phyloP scores from a whole-genome alignment of 192 early-diverging fungal genomes.

The Entomortierella parvispora region DNA sequence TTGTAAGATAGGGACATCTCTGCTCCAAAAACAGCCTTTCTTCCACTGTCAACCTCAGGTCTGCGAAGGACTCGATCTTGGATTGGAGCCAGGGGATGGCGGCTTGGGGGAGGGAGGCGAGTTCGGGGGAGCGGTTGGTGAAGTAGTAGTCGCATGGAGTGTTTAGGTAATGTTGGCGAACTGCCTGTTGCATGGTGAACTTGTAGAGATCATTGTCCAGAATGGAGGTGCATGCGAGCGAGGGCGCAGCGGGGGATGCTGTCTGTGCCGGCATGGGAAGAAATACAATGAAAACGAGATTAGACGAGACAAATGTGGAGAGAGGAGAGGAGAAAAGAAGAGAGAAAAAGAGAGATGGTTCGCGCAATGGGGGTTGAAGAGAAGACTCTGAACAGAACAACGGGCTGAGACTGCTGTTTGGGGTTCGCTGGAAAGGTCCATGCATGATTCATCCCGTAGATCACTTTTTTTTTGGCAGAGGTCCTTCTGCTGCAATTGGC shows the following conservation, averaged over 20 bases:
- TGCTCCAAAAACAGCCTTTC: constrained; percentile 55
- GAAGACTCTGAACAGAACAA: no score
- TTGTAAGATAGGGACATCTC: constrained; percentile 63
- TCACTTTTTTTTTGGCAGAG: no score
- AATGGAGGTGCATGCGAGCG: constrained; percentile 60
- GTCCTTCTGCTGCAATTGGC: no score
- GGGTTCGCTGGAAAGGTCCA: no score
- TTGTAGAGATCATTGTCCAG: constrained; percentile 90
- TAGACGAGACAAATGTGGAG: no score
- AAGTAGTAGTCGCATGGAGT: constrained; percentile 69
- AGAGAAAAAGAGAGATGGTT: no score
- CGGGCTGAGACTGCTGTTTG: no score
- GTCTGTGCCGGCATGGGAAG: background rate
- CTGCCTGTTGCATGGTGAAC: constrained; percentile 84
- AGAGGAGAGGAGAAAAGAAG: no score
- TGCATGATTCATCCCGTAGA: no score
- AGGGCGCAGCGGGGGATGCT: background rate
- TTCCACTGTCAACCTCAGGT: constrained; percentile 52
- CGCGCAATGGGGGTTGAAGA: no score
- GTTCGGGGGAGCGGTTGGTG: constrained; percentile 65
- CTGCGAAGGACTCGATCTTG: constrained; percentile 56
- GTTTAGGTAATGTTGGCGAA: constrained; percentile 74
- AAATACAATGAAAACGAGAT: no score
- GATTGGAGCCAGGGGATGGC: constrained; percentile 32
- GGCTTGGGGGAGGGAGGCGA: constrained; percentile 7